A percentile compares a stretch with the other conserved stretches of the same genome.
These are phyloP conservation scores for Excoecaria cochinchinensis DNA, from an alignment of 345 rosid genomes.

Conservation along the genomic window DNA sequence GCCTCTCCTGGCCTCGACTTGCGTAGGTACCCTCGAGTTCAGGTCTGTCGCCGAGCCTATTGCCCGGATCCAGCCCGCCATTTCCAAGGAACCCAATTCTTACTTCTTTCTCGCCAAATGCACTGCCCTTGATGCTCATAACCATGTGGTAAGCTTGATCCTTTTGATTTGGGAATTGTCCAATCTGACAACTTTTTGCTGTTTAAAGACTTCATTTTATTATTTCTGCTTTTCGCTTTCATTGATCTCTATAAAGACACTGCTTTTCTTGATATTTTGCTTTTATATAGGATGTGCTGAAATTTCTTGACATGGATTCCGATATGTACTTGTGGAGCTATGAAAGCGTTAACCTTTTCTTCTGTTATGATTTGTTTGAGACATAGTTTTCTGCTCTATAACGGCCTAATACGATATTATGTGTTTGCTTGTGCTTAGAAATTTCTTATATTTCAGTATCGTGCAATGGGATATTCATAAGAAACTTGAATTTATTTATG, in stretches of 20 bases:
- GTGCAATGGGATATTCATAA: background rate
- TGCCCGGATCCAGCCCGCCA: constrained; percentile 80
- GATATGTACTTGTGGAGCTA: background rate
- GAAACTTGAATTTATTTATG: constrained; percentile 9
- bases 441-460: background rate
- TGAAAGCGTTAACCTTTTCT: no score
- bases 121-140: constrained; percentile 51
- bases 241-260: background rate
- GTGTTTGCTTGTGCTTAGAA: background rate
- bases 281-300: background rate
- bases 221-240: no score
- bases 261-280: background rate
- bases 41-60: constrained; percentile 92
- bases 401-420: background rate
- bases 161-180: background rate
- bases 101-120: constrained; percentile 75
- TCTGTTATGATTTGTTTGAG: background rate
- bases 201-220: no score
- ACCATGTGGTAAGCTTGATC: constrained; percentile 44
- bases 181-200: no score
- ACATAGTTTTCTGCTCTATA: background rate
- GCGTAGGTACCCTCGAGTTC: constrained; percentile 94
- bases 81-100: constrained; percentile 69
- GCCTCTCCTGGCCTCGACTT: constrained; percentile 89
- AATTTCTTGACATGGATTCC: background rate